Conservation (phyloP, 1,139 yeast genomes). For the Yamadazyma jaroonii region DNA sequence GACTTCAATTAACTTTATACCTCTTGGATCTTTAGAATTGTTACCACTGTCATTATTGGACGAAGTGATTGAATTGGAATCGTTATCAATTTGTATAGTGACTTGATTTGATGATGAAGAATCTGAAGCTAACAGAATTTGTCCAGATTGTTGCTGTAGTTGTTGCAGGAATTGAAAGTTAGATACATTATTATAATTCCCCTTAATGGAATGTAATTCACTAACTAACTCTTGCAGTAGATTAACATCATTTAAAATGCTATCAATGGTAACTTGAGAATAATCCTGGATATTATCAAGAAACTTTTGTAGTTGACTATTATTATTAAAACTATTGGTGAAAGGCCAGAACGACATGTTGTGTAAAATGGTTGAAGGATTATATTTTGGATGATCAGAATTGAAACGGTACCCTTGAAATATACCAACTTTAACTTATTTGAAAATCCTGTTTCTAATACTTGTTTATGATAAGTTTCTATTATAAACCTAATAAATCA, state of each 20-base stretch:
- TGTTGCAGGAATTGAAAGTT: constrained; percentile 37
- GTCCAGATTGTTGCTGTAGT: constrained; percentile 13
- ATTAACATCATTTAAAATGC: constrained; percentile 31
- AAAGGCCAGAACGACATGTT: constrained; percentile 52
- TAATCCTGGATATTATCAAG: constrained; percentile 39
- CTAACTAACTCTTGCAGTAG: constrained; percentile 40
- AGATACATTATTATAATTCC: constrained; percentile 26
- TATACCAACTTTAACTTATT: too few relatives aligned
- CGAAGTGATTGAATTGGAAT: constrained; percentile 37
- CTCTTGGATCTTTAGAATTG: constrained; percentile 35
- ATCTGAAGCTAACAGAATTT: background rate
- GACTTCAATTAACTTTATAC: constrained; percentile 41
- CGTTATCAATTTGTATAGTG: constrained; percentile 16
- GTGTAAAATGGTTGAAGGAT: too few relatives aligned
- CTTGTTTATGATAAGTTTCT: too few relatives aligned
- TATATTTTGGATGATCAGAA: too few relatives aligned
- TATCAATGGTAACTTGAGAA: constrained; percentile 31
- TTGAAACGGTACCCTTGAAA: too few relatives aligned
- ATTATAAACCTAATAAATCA: too few relatives aligned
- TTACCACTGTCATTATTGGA: constrained; percentile 30
- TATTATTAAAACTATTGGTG: constrained; percentile 37
- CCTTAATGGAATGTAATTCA: constrained; percentile 42
- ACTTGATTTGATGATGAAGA: constrained; percentile 3
- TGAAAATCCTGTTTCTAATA: too few relatives aligned
- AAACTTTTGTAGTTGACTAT: constrained; percentile 42